Evolutionary conservation across 139 green algal species (phyloP).

Genomic region (Marvania coccoides): DNA sequence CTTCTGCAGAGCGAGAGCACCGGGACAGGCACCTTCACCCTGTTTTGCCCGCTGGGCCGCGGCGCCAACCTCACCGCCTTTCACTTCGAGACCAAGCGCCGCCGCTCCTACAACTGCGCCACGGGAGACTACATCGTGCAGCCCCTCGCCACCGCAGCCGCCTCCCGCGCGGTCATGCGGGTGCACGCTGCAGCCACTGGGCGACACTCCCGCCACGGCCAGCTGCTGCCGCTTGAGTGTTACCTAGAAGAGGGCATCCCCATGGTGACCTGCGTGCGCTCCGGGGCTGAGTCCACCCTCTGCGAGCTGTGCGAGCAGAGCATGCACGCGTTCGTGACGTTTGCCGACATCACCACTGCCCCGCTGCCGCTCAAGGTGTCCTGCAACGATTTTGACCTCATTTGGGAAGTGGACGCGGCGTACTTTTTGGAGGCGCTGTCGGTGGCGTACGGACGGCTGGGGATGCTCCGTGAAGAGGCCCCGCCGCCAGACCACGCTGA

Average conservation of each 20-base stretch:
- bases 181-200: constrained; percentile 27
- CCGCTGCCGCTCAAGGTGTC: constrained; percentile 14
- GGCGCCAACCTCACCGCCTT: constrained; percentile 34
- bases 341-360: not conserved
- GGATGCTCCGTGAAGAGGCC: not conserved
- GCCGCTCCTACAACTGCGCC: constrained; percentile 32
- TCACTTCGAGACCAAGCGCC: constrained; percentile 37
- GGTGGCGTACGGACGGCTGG: not conserved
- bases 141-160: constrained; percentile 23
- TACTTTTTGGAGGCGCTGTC: constrained; percentile 30
- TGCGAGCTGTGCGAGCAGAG: constrained; percentile 38
- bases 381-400: constrained; percentile 24
- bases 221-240: constrained; percentile 35
- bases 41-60: constrained; percentile 27
- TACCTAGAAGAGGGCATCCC: constrained; percentile 38
- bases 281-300: constrained; percentile 10
- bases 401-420: constrained; percentile 17
- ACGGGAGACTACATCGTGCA: constrained; percentile 35
- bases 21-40: constrained; percentile 30
- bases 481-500: constrained; percentile 4
- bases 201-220: constrained; percentile 13
- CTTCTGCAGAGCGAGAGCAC: constrained; percentile 29
- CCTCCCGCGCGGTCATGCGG: constrained; percentile 23
- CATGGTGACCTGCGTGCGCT: constrained; percentile 22
- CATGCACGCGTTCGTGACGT: constrained; percentile 32